Conservation (phyloP, 768 basidiomycete species). For the Amanita inopinata region DNA sequence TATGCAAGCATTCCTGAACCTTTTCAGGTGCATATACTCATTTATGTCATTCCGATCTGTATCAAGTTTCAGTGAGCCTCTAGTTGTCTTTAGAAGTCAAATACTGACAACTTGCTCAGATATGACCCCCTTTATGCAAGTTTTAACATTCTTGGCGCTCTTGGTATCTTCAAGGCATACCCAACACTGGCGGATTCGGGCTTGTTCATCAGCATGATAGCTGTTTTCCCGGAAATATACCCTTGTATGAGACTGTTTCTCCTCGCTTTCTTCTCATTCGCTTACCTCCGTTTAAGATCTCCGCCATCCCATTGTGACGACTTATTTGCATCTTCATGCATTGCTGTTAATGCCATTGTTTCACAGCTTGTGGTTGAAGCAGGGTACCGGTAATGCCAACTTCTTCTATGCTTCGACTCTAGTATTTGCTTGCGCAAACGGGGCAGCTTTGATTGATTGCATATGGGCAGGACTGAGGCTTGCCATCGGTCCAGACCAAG, state of each 20-base stretch:
- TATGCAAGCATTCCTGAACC: background rate
- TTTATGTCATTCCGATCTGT: constrained; percentile 78
- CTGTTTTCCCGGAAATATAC: constrained; percentile 76
- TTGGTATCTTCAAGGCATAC: constrained; percentile 86
- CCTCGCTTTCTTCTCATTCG: constrained; percentile 2
- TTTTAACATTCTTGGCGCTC: constrained; percentile 65
- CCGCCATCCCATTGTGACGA: constrained; percentile 75
- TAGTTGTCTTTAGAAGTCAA: background rate
- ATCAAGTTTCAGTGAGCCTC: constrained; percentile 72
- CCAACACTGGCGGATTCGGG: constrained; percentile 85
- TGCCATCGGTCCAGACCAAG: constrained; percentile 48
- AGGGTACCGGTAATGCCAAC: constrained; percentile 94
- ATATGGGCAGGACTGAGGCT: constrained; percentile 76
- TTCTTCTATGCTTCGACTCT: constrained; percentile 96
- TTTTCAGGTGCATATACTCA: constrained; percentile 63
- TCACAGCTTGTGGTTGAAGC: constrained; percentile 82
- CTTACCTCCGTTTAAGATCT: constrained; percentile 43
- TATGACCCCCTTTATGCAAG: constrained; percentile 78
- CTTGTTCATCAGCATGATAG: constrained; percentile 72
- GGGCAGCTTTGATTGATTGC: constrained; percentile 73
- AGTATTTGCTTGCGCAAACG: constrained; percentile 85
- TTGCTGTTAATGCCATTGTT: constrained; percentile 83
- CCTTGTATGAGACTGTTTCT: constrained; percentile 46
- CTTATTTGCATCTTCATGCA: constrained; percentile 76
- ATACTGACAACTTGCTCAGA: constrained; percentile 26